Conservation (phyloP, 306 rosid genomes). For the Malus sieversii region DNA sequence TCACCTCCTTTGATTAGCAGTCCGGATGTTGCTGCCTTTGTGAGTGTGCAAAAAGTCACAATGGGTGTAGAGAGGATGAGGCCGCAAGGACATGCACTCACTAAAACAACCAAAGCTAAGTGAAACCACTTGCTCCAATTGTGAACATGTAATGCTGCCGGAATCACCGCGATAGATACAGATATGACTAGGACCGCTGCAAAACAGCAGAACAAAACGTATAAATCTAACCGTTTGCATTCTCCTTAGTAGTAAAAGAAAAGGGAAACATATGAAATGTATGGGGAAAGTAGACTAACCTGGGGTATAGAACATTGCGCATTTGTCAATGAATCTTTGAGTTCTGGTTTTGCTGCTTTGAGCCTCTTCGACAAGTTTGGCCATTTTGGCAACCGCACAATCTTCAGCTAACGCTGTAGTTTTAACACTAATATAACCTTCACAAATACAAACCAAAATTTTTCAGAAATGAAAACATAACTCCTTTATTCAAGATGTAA, state of each 20-base stretch:
- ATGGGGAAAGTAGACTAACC: slow-evolving; percentile 31
- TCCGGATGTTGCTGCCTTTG: slow-evolving; percentile 83
- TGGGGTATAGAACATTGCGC: slow-evolving; percentile 84
- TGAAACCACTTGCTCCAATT: slow-evolving; percentile 66
- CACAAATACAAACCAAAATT: slow-evolving; percentile 9
- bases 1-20: slow-evolving; percentile 94
- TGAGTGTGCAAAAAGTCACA: slow-evolving; percentile 91
- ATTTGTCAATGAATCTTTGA: slow-evolving; percentile 75
- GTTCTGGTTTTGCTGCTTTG: slow-evolving; percentile 75
- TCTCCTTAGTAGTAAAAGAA: background rate
- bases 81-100: slow-evolving; percentile 93
- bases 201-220: slow-evolving; percentile 5
- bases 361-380: slow-evolving; percentile 92
- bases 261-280: background rate
- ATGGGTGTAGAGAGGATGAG: slow-evolving; percentile 91
- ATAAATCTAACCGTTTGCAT: background rate
- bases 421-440: slow-evolving; percentile 81
- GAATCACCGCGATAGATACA: slow-evolving; percentile 48
- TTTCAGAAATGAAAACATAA: background rate
- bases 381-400: slow-evolving; percentile 92
- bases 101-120: slow-evolving; percentile 76
- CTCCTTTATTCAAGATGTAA: background rate
- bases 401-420: slow-evolving; percentile 85
- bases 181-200: slow-evolving; percentile 67
- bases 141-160: slow-evolving; percentile 36